Evolutionary conservation across 2,329 filamentous ascomycete genomes (phyloP).

Genomic region (Colletotrichum sublineola): DNA sequence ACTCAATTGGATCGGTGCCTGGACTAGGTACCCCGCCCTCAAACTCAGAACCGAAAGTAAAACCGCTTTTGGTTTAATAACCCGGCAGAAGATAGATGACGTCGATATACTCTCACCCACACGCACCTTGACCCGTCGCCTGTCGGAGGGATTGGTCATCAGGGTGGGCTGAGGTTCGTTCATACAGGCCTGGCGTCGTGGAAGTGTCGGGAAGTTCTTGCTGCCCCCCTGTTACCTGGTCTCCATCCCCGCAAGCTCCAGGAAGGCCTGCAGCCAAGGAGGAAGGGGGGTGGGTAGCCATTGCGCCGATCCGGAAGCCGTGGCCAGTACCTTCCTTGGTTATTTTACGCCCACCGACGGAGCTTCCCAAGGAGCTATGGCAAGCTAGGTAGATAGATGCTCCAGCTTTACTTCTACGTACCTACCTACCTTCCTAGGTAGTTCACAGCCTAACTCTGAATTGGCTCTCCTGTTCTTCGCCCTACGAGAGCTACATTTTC

Average conservation of each 20-base stretch:
- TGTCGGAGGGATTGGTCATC: conserved; percentile 36
- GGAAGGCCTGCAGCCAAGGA: conserved; percentile 28
- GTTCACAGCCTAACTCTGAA: conserved; percentile 9
- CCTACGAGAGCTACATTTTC: neutral
- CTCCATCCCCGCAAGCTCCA: conserved; percentile 27
- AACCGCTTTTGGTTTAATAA: conserved; percentile 11
- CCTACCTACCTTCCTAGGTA: neutral
- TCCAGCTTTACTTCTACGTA: neutral
- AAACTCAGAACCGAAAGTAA: neutral
- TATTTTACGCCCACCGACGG: conserved; percentile 6
- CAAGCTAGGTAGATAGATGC: neutral
- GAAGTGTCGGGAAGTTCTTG: conserved; percentile 22
- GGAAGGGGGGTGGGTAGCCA: conserved; percentile 20
- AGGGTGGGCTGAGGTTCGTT: conserved; percentile 31
- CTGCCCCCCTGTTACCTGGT: conserved; percentile 13
- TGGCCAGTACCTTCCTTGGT: neutral
- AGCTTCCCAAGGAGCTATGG: conserved; percentile 26
- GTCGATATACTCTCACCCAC: conserved; percentile 32
- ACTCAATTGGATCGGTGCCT: conserved; percentile 36
- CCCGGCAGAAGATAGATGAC: conserved; percentile 26
- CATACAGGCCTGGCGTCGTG: conserved; percentile 24
- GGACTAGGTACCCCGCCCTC: conserved; percentile 24
- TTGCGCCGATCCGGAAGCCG: conserved; percentile 30
- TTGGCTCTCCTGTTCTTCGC: conserved; percentile 13
- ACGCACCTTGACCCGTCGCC: conserved; percentile 31